Base-by-base conservation (phyloP, 805 yeast species). In the Candida takata region DNA sequence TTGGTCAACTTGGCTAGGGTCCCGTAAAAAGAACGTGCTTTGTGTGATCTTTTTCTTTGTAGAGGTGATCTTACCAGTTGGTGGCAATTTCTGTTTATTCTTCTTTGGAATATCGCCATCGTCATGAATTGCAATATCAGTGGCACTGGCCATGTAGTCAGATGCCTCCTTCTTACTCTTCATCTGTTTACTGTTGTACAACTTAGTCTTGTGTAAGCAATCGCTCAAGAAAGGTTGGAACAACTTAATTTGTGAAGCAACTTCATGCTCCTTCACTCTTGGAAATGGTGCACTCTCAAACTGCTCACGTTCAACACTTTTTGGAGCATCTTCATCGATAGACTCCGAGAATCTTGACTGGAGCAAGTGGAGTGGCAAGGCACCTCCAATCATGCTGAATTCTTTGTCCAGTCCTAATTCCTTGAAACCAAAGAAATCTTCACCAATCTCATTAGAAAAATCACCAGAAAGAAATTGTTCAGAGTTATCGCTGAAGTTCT, bases 401-500 rank as follows among this genome's bases (percentile, higher is more conserved):
- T 92, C 99, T 50, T 81, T 84, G 51, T 90, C 97, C 35, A 92
- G 64, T 0, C 98, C 98, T 32, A 92, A 66, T 46, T 90, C 97
- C 54, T 74, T 83, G 67, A 92, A 94, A 0, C 99, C 99, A 63
- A 94, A 94, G 70, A 88, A 92, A 61, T 92, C 99, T 50, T 90
- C 98, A 6, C 97, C 98, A 26, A 92, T 64, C 42, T 88, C 96
- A 49, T 75, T 81, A 2, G 96, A 82, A 57, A 92, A 92, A 51
- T 88, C 97, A 39, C 99, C 99, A 21, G 92, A 83, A 45, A 90
- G 61, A 55, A 88, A 92, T 58, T 90, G 95, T 44, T 92, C 97
- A 50, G 95, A 82, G 51, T 86, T 84, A 54, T 94, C 98, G 26
- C 66, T 77, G 57, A 92, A 92, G 45, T 77, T 82, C 36, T 73